Evolutionary conservation across 345 rosid species (phyloP), one percentile per base, ranked within the genome.

Genomic region (Geranium brycei): DNA sequence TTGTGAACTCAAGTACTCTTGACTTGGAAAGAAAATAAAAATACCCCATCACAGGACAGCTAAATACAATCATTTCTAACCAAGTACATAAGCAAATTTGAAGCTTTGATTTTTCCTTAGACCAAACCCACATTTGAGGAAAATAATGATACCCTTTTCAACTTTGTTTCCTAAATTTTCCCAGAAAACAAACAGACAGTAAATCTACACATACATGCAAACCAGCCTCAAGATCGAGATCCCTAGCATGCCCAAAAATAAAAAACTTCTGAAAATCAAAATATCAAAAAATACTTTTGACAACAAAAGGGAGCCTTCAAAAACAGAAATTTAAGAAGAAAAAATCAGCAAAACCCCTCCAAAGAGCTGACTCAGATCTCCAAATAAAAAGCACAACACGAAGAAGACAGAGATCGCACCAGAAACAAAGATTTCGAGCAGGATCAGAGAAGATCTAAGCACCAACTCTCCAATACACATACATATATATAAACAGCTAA

Each of bases 401-500:
- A 31, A 18, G 60, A 60, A 53, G 51, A 15, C 41, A 59, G 31
- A 60, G 65, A 60, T 62, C 51, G 23, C 35, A 67, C 15, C 14
- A 23, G 14, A 35, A 58, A 68, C 47, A 1, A 19, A n/a, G 17
- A 40, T 51, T 28, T 61, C 28, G 38, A 60, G 71, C 66, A 56
- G 62, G 66, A 77, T 67, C 71, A 62, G n/a, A 19, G 58, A 63
- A 73, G 85, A 81, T 81, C 81, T 62, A 73, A 72, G 60, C 19
- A 62, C 3, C 31, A 60, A 74, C 66, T 59, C 66, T 67, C 57
- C 51, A 47, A 8, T 30, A 64, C 71, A 63, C 23, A 68, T 32
- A n/a, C 13, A 57, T 57, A 57, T 7, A 19, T 59, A 60, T 14
- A 61, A 41, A 57, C 66, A 4, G 12, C 35, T 31, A 1, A 19